phyloP scores from a whole-genome alignment of 768 basidiomycete genomes.

The Podaxis sp. region DNA sequence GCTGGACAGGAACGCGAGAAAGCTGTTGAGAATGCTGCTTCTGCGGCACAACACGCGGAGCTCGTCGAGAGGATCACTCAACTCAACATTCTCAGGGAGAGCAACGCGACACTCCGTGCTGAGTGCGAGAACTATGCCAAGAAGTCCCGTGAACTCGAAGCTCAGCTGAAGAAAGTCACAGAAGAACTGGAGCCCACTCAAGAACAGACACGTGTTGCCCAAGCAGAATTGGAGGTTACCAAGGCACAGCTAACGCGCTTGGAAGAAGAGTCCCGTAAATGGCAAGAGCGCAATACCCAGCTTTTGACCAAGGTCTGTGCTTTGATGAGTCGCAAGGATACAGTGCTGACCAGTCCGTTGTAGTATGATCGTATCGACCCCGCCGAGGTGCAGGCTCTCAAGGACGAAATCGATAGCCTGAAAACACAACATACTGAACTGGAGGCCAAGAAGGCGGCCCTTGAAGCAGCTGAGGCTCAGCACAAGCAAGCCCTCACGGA shows the following conservation, averaged over 20 bases:
- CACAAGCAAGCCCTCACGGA: slow-evolving; percentile 6
- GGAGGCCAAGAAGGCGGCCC: slow-evolving; percentile 22
- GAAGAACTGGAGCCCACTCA: slow-evolving; percentile 72
- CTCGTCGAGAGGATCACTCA: slow-evolving; percentile 86
- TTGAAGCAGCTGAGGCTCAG: slow-evolving; percentile 17
- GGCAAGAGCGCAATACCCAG: slow-evolving; percentile 84
- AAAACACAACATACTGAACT: slow-evolving; percentile 27
- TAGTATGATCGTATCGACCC: slow-evolving; percentile 91
- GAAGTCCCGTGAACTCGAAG: slow-evolving; percentile 66
- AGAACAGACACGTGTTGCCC: slow-evolving; percentile 62
- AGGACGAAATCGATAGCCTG: slow-evolving; percentile 64
- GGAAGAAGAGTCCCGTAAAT: slow-evolving; percentile 74
- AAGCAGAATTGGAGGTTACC: slow-evolving; percentile 75
- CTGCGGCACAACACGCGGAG: slow-evolving; percentile 79
- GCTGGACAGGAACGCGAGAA: slow-evolving; percentile 72
- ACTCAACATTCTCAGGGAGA: slow-evolving; percentile 82
- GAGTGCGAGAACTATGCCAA: slow-evolving; percentile 74
- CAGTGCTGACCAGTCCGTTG: neutral
- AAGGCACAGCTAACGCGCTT: slow-evolving; percentile 66
- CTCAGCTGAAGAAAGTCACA: slow-evolving; percentile 55
- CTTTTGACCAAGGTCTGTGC: slow-evolving; percentile 70
- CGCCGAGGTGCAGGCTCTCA: slow-evolving; percentile 76
- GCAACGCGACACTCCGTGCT: slow-evolving; percentile 80
- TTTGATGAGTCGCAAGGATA: neutral
- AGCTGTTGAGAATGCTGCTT: slow-evolving; percentile 67